Conservation (phyloP, 306 rosid genomes). For the Vicia faba region DNA sequence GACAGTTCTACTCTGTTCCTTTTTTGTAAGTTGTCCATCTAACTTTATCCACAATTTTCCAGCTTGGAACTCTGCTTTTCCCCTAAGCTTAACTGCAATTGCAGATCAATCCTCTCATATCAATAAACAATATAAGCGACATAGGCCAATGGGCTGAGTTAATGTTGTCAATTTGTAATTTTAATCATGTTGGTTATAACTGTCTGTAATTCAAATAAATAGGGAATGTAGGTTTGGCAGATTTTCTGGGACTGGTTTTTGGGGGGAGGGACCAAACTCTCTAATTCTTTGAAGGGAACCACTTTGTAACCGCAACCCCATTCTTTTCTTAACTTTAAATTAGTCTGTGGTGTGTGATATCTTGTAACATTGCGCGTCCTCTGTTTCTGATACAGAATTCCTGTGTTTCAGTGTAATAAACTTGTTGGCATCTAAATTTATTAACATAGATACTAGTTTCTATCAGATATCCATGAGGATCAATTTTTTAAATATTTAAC, state of each 20-base stretch:
- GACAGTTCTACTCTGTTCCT: background rate
- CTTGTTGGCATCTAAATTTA: background rate
- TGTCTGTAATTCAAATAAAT: too few species aligned
- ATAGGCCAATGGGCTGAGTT: too few species aligned
- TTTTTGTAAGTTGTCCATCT: conserved; percentile 17
- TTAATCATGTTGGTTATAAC: too few species aligned
- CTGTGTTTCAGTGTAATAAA: background rate
- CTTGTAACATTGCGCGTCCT: background rate
- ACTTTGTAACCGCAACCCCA: background rate
- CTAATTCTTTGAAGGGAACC: background rate
- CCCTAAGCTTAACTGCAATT: background rate
- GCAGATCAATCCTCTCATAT: conserved; percentile 4
- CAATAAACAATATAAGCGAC: too few species aligned
- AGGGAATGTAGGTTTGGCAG: too few species aligned
- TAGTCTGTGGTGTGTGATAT: too few species aligned
- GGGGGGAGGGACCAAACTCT: background rate
- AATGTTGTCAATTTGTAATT: too few species aligned
- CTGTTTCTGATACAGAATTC: background rate
- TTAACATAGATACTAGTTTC: background rate
- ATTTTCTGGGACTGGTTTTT: background rate
- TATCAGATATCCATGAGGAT: background rate
- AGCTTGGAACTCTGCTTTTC: conserved; percentile 3
- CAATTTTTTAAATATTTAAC: conserved; percentile 9
- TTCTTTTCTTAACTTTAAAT: background rate
- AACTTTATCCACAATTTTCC: background rate